These are phyloP conservation scores for Amoebophrya sp. DNA, from an alignment of 169 alveolate species.

Conservation along the genomic window DNA sequence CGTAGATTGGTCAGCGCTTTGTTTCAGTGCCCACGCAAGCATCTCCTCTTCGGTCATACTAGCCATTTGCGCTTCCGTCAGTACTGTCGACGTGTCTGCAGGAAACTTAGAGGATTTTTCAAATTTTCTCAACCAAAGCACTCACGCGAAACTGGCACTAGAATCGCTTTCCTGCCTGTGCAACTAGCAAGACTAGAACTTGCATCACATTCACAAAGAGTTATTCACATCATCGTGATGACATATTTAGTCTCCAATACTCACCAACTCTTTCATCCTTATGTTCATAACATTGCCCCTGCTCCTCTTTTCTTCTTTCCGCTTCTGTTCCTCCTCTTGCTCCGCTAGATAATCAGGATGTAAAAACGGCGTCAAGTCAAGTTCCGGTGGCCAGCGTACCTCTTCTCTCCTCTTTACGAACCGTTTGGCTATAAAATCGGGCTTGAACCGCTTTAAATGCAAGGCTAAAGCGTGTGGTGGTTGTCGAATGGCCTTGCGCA, in stretches of 20 bases:
- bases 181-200: no score
- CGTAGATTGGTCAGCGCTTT: neutral
- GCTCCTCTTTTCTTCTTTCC: no score
- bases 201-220: no score
- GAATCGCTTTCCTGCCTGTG: no score
- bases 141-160: no score
- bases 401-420: neutral
- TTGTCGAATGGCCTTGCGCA: neutral
- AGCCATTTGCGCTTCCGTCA: neutral
- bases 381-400: neutral
- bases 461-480: neutral
- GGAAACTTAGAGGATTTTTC: no score
- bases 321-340: neutral
- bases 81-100: no score
- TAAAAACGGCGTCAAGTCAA: neutral
- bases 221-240: no score
- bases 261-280: no score
- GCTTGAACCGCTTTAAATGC: neutral
- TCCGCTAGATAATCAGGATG: neutral
- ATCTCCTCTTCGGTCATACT: neutral
- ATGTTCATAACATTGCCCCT: no score
- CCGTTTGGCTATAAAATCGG: neutral
- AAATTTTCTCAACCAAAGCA: no score
- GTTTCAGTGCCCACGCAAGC: neutral
- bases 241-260: no score